phyloP scores from a whole-genome alignment of 257 asterid genomes.

The Euphrasia confusa region DNA sequence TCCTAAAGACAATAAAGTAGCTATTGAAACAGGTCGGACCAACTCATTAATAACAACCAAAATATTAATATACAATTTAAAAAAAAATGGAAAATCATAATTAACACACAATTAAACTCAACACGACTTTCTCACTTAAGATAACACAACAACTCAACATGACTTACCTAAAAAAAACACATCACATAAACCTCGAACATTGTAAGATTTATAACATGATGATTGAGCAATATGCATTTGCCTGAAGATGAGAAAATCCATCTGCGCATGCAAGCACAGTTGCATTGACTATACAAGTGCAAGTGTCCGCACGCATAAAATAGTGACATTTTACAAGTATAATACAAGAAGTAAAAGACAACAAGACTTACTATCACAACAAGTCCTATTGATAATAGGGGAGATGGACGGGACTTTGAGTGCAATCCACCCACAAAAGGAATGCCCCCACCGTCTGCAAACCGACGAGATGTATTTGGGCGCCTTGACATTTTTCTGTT shows the following conservation, averaged over 20 bases:
- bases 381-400: slow-evolving; percentile 67
- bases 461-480: slow-evolving; percentile 62
- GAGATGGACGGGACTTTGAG: slow-evolving; percentile 78
- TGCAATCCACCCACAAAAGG: slow-evolving; percentile 75
- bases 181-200: too few relatives aligned
- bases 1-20: too few relatives aligned
- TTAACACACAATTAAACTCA: too few relatives aligned
- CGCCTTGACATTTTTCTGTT: slow-evolving; percentile 63
- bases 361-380: slow-evolving; percentile 57
- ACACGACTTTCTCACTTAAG: too few relatives aligned
- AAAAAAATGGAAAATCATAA: too few relatives aligned
- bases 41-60: too few relatives aligned
- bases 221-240: slow-evolving; percentile 10
- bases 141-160: too few relatives aligned
- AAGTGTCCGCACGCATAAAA: neutral
- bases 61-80: too few relatives aligned
- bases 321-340: neutral
- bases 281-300: slow-evolving; percentile 6
- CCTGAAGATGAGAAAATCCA: neutral
- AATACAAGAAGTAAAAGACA: slow-evolving; percentile 14
- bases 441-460: slow-evolving; percentile 53
- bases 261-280: neutral
- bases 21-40: too few relatives aligned
- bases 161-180: too few relatives aligned
- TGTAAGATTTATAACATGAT: neutral